Evolutionary conservation across 441 rosid species (phyloP).

Genomic region (Codiaeum variegatum): DNA sequence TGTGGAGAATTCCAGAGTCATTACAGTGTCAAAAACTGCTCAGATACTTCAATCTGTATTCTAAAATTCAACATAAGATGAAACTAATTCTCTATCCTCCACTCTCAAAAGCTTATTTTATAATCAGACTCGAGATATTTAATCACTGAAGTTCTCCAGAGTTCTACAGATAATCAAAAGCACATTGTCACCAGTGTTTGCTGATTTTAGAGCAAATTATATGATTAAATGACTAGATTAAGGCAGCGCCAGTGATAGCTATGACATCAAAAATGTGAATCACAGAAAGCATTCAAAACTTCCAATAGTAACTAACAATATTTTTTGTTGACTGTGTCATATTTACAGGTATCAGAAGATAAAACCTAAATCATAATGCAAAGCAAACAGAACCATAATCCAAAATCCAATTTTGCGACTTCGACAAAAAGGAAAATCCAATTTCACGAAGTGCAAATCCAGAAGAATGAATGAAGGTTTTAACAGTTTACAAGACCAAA

Average conservation of each 20-base stretch:
- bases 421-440: too few species aligned
- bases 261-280: not conserved
- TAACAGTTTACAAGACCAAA: not conserved
- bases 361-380: not conserved
- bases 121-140: not conserved
- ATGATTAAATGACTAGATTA: not conserved
- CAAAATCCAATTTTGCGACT: not conserved
- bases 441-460: not conserved
- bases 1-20: not conserved
- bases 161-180: constrained; percentile 5
- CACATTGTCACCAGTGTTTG: not conserved
- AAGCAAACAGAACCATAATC: not conserved
- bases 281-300: not conserved
- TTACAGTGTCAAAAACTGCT: not conserved
- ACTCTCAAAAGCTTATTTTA: not conserved
- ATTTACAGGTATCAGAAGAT: not conserved
- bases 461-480: not conserved
- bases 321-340: not conserved
- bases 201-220: not conserved
- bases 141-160: not conserved
- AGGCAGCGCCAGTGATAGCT: not conserved
- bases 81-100: not conserved
- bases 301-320: too few species aligned
- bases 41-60: too few species aligned
- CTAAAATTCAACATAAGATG: not conserved